phyloP scores from a whole-genome alignment of 306 rosid genomes.

The apple (Malus domestica) region DNA sequence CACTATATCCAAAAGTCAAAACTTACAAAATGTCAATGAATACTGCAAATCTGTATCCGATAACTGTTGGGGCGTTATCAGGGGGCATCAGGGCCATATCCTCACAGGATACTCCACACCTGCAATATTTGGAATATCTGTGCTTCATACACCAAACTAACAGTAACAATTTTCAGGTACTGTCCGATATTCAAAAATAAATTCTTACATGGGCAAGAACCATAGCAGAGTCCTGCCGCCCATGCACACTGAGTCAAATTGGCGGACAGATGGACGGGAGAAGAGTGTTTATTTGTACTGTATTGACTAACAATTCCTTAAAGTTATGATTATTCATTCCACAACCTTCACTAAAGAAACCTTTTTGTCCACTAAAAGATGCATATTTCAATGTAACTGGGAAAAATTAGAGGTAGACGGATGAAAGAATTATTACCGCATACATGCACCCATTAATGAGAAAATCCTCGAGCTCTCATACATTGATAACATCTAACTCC shows the following conservation, averaged over 20 bases:
- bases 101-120: neutral
- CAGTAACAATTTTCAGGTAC: neutral
- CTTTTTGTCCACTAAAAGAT: neutral
- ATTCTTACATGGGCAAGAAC: neutral
- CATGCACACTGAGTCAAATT: neutral
- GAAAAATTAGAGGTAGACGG: conserved; percentile 1
- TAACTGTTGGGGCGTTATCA: neutral
- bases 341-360: neutral
- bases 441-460: conserved; percentile 97
- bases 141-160: neutral
- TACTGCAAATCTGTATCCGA: neutral
- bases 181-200: neutral
- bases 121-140: conserved; percentile 2
- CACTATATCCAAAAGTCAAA: neutral
- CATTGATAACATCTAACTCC: conserved; percentile 81
- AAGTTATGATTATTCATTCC: neutral
- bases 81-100: neutral
- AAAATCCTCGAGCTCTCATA: conserved; percentile 88
- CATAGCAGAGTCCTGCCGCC: neutral
- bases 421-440: conserved; percentile 57
- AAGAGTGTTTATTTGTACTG: neutral
- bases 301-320: neutral
- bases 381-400: neutral
- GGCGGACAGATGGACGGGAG: neutral
- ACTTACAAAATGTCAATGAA: neutral